These are phyloP conservation scores for Cercospora canescens DNA, from an alignment of 2,329 filamentous ascomycete genomes.

Conservation along the genomic window DNA sequence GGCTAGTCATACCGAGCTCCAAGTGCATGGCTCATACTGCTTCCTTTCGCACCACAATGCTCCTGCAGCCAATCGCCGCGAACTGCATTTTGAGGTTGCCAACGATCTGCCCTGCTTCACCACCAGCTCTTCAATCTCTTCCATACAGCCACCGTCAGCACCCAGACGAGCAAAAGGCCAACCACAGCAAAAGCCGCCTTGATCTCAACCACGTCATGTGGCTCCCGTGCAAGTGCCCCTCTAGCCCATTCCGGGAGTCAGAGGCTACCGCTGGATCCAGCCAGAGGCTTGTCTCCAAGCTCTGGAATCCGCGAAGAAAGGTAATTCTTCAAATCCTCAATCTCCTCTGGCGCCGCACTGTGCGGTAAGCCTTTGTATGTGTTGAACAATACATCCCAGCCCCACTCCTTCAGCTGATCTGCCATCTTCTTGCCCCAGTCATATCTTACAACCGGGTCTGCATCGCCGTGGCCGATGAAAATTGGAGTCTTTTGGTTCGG, in stretches of 20 bases:
- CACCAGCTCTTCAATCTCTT: slow-evolving; percentile 18
- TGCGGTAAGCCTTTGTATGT: slow-evolving; percentile 77
- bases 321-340: slow-evolving; percentile 75
- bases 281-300: slow-evolving; percentile 39
- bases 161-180: slow-evolving; percentile 28
- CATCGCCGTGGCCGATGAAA: slow-evolving; percentile 84
- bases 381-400: slow-evolving; percentile 73
- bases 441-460: slow-evolving; percentile 71
- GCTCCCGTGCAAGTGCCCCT: slow-evolving; percentile 24
- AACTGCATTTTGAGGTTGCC: not conserved
- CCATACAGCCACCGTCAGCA: slow-evolving; percentile 27
- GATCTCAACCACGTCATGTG: slow-evolving; percentile 34
- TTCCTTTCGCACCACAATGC: not conserved
- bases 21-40: too few species aligned
- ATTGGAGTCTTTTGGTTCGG: slow-evolving; percentile 67
- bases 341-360: slow-evolving; percentile 73
- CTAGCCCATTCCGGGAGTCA: slow-evolving; percentile 29
- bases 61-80: not conserved
- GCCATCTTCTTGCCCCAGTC: slow-evolving; percentile 68
- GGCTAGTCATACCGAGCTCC: not conserved
- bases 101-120: not conserved
- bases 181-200: slow-evolving; percentile 29
- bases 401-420: slow-evolving; percentile 66
- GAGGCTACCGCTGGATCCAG: slow-evolving; percentile 17
- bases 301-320: slow-evolving; percentile 55